phyloP scores from a whole-genome alignment of 805 yeast species.

The Metschnikowia baotianmanensis region DNA sequence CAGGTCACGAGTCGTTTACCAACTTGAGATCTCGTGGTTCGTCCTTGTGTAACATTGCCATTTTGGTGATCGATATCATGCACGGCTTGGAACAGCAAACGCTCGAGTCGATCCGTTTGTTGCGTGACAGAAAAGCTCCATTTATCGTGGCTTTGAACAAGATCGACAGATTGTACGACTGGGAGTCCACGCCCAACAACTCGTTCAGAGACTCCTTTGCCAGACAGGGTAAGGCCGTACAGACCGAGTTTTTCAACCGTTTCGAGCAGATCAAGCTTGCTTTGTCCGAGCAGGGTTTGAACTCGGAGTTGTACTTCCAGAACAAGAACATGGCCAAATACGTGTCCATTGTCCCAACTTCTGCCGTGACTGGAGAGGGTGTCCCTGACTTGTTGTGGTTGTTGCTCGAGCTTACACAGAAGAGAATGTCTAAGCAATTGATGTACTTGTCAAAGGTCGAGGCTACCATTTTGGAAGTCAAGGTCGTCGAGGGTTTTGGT shows the following conservation, averaged over 20 bases:
- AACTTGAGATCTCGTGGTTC: slow-evolving; percentile 99
- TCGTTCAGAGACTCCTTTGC: slow-evolving; percentile 93
- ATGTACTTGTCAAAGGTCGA: slow-evolving; percentile 92
- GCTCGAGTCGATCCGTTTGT: slow-evolving; percentile 83
- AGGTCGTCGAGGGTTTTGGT: slow-evolving; percentile 98
- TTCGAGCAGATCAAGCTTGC: slow-evolving; percentile 82
- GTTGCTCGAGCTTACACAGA: slow-evolving; percentile 90
- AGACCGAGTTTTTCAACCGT: slow-evolving; percentile 88
- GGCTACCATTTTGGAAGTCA: slow-evolving; percentile 96
- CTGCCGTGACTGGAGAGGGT: slow-evolving; percentile 99
- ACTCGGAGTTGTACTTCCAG: slow-evolving; percentile 94
- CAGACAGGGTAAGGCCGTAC: slow-evolving; percentile 79
- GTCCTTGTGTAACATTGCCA: slow-evolving; percentile 97
- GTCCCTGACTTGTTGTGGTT: slow-evolving; percentile 97
- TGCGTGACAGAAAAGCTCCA: slow-evolving; percentile 97
- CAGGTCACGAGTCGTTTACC: slow-evolving; percentile 99
- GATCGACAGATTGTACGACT: slow-evolving; percentile 94
- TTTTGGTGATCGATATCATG: slow-evolving; percentile 96
- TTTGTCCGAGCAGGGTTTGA: slow-evolving; percentile 96
- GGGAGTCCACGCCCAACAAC: slow-evolving; percentile 89
- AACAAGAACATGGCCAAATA: slow-evolving; percentile 90
- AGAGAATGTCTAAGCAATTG: slow-evolving; percentile 98
- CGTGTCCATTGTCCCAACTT: slow-evolving; percentile 96
- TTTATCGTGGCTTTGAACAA: slow-evolving; percentile 96
- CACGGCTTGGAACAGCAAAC: slow-evolving; percentile 99